These are phyloP conservation scores for Yamadazyma kanchanaburiensis DNA, from an alignment of 1,139 yeast species.

Conservation along the genomic window DNA sequence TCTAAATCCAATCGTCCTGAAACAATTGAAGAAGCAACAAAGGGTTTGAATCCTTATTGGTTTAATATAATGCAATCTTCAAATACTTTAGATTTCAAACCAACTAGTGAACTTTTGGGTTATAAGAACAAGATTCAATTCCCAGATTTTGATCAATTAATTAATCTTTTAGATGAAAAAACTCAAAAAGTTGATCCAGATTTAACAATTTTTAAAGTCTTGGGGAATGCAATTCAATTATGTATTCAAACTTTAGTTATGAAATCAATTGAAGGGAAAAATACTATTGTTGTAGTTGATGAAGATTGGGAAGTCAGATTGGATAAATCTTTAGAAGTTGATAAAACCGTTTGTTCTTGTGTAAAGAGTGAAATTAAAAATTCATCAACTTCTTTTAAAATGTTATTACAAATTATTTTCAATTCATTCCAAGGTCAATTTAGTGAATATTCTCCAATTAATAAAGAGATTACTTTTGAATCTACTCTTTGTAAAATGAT, in stretches of 20 bases:
- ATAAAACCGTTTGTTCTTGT: slow-evolving; percentile 45
- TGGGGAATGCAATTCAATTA: slow-evolving; percentile 46
- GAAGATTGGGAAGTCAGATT: slow-evolving; percentile 73
- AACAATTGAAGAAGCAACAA: slow-evolving; percentile 73
- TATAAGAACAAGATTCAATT: slow-evolving; percentile 31
- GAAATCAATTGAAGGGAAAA: slow-evolving; percentile 51
- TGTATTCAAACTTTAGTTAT: slow-evolving; percentile 56
- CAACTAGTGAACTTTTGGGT: slow-evolving; percentile 45
- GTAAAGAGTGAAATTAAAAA: slow-evolving; percentile 25
- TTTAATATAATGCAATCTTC: slow-evolving; percentile 46
- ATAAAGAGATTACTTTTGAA: slow-evolving; percentile 20
- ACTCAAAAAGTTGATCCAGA: slow-evolving; percentile 16
- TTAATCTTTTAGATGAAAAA: slow-evolving; percentile 25
- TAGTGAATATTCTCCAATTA: slow-evolving; percentile 8
- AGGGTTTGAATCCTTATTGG: slow-evolving; percentile 82
- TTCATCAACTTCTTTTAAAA: slow-evolving; percentile 13
- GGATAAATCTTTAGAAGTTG: slow-evolving; percentile 69
- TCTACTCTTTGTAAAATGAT: slow-evolving; percentile 29
- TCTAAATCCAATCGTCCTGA: slow-evolving; percentile 60
- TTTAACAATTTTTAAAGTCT: slow-evolving; percentile 25
- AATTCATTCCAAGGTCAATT: slow-evolving; percentile 27
- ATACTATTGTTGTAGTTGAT: slow-evolving; percentile 62
- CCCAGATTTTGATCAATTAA: slow-evolving; percentile 39
- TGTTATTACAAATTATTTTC: slow-evolving; percentile 22
- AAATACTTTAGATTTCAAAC: slow-evolving; percentile 34